Percentiles rank a stretch among this genome's conserved stretches.
Conservation (phyloP, 169 alveolate genomes). For the Plasmodium sp. region DNA sequence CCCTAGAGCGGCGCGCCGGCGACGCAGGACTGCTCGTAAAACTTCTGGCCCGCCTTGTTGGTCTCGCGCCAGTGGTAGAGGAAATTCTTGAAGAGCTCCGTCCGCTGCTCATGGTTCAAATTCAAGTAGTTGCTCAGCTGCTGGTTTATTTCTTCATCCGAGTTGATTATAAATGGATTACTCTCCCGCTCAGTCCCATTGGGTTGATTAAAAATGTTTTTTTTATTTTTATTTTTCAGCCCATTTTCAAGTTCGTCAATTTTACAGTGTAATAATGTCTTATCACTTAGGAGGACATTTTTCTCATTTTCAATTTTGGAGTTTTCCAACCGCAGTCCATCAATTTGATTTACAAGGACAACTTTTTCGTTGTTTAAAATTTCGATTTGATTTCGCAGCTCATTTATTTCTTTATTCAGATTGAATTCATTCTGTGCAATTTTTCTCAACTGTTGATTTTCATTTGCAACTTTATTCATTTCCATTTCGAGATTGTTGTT, state of each 20-base stretch:
- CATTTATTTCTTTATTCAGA: constrained; percentile 54
- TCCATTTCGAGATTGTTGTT: constrained; percentile 58
- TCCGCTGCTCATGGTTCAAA: constrained; percentile 62
- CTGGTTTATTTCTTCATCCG: constrained; percentile 59
- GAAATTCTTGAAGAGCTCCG: constrained; percentile 63
- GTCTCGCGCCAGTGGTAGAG: constrained; percentile 72
- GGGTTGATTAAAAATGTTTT: neutral
- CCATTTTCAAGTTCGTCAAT: constrained; percentile 67
- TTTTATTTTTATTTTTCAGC: constrained; percentile 27
- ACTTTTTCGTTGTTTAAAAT: constrained; percentile 52
- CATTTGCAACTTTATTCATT: constrained; percentile 64
- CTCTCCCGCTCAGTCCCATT: neutral
- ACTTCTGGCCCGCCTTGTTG: constrained; percentile 68
- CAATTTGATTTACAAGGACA: constrained; percentile 29
- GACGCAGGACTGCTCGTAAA: constrained; percentile 40
- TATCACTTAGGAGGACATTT: constrained; percentile 64
- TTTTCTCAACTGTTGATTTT: constrained; percentile 47
- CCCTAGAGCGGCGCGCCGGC: neutral
- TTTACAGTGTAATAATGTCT: constrained; percentile 62
- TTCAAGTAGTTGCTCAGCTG: constrained; percentile 42
- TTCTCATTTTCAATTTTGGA: constrained; percentile 70
- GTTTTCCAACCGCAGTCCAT: constrained; percentile 63
- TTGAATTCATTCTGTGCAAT: constrained; percentile 37
- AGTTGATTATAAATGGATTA: constrained; percentile 29
- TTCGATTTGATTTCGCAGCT: constrained; percentile 56